Base-by-base conservation (phyloP, 2,329 filamentous ascomycete genomes). In the Claviceps arundinis region DNA sequence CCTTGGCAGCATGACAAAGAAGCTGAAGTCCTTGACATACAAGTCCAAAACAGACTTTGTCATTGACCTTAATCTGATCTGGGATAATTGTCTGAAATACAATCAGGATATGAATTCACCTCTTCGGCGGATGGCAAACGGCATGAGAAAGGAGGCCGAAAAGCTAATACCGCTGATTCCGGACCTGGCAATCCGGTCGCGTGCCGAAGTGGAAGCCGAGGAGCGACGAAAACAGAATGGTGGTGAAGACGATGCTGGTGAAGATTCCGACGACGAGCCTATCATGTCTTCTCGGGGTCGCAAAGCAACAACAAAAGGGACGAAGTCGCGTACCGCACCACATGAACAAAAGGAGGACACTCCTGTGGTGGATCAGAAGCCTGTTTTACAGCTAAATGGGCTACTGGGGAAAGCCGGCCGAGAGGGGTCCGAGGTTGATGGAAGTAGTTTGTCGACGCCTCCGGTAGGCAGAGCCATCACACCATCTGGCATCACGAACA, bases 261-360 rank as follows among this genome's bases (percentile, higher is more conserved):
- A 96, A 54, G 91, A 96, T 66, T 95, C 89, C 59, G 91, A 97
- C 62, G 91, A 97, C 64, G 90, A 95, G 68, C 93, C 93, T 8
- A 97, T 98, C 63, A 97, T 97, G 87, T 93, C 93, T 53, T 96
- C 91, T 48, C 81, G 93, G 58, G 93, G 93, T 50, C 84, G 93
- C 45, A 95, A 91, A 65, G 87, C 89, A 16, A 63, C 65, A 3
- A 86, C 87, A 59, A 90, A 87, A 63, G 85, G 89, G 22, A 82
- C 82, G 56, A 82, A 85, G 60, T 82, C 85, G 19, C 81, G 89
- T 50, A 91, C 89, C 61, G 84, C 86, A 2, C 82, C 81, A 22
- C 74, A 79, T 47, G 84, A 85, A 53, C 80, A 82, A 57, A 84
- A 86, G 56, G 89, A 96, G 65, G 84, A 82, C 46, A 93, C 90